Base-by-base conservation (phyloP, 2,329 filamentous ascomycete genomes). In the Ophiostoma quercus region DNA sequence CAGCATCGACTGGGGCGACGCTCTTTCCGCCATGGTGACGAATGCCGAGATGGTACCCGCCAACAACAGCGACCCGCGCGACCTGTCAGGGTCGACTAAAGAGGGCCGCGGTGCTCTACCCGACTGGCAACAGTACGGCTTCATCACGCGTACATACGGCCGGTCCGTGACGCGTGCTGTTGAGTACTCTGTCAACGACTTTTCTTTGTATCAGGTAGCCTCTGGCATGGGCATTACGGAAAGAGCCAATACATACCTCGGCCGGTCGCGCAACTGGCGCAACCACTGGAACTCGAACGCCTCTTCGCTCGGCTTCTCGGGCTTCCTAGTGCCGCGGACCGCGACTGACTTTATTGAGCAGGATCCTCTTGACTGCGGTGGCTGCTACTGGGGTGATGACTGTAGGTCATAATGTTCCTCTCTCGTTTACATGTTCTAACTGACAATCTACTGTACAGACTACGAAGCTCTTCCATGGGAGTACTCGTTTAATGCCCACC, bases 401-500 rank as follows among this genome's bases (percentile, higher is more conserved):
- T 57, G 51, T 57, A 14, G 1, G 51, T 57, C 22, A 12, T 12
- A 11, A 9, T 57, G 9, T 57, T 12, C 25, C 11, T 14, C 39
- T 41, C 9, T 22, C 4, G 25, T 9, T 47, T 7, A 47, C 19
- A 8, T 47, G 1, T 47, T n/a, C 9, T 16, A 3, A 57, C 16
- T 29, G 25, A 29, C 51, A 25, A 12, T 25, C 51, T 41, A 12
- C 39, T 41, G 9, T 41, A 5, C 3, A 57, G 51, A 57, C 22
- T 57, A 57, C 51, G n/a, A 57, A 22, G 51, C 51, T 1, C 51
- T 57, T 8, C 77, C 87, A 0, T 89, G 86, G 82, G 86, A 88
- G 69, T 91, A 91, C 78, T 87, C 84, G 5, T 88, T 89, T 81
- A 88, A 88, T 71, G 85, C 87, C n/a, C 84, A 89, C 67, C 89